These are phyloP conservation scores for Kandelia obovata DNA, from an alignment of 345 rosid species.

Conservation along the genomic window DNA sequence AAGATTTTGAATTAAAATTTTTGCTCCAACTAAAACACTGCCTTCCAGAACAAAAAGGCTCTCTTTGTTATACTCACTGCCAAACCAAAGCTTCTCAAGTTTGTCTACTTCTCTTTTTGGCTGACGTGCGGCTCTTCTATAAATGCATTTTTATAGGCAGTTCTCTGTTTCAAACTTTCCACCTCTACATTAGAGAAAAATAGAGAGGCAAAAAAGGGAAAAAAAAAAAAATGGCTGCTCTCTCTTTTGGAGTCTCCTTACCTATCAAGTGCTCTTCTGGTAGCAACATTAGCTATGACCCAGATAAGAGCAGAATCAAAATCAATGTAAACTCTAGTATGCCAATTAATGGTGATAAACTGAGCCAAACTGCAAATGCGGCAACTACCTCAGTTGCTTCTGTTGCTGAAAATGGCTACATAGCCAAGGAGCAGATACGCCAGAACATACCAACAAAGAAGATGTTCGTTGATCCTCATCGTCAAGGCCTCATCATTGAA, in stretches of 20 bases:
- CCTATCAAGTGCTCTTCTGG: conserved; percentile 24
- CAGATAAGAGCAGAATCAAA: conserved; percentile 24
- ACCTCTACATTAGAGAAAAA: neutral
- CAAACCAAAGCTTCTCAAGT: conserved; percentile 7
- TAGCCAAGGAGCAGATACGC: conserved; percentile 30
- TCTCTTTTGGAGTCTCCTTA: conserved; percentile 18
- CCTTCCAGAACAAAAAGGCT: conserved; percentile 2
- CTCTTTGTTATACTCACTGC: conserved; percentile 18
- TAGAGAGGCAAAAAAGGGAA: neutral
- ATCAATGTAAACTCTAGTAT: conserved; percentile 22
- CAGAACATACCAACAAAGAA: conserved; percentile 59
- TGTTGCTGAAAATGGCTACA: conserved; percentile 22
- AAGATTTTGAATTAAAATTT: neutral
- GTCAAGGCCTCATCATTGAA: conserved; percentile 55
- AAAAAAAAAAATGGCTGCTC: conserved; percentile 21
- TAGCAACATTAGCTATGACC: conserved; percentile 15
- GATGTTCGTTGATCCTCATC: conserved; percentile 52
- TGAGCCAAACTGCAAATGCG: conserved; percentile 22
- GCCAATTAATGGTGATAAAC: conserved; percentile 17
- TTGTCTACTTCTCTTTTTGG: conserved; percentile 17
- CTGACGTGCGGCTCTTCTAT: conserved; percentile 17
- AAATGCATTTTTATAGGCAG: conserved; percentile 21
- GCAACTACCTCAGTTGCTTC: conserved; percentile 23
- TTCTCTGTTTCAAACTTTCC: conserved; percentile 31
- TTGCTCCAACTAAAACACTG: too few species aligned